Conservation (phyloP, 139 green algal genomes). For the Mesotaenium endlicherianum region DNA sequence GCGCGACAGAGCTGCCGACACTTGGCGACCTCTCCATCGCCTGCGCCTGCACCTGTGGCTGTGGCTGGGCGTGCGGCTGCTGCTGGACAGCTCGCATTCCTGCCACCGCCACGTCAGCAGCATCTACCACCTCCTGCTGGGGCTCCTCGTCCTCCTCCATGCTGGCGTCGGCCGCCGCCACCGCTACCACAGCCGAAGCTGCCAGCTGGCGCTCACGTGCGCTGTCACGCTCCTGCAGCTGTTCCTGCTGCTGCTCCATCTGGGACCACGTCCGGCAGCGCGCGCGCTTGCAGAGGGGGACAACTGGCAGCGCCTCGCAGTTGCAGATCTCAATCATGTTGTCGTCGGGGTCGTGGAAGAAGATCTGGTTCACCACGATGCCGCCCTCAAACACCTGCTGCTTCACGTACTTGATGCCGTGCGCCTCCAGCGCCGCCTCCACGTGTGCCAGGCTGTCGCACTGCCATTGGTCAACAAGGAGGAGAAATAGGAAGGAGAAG, state of each 20-base stretch:
- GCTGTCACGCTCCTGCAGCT: no score
- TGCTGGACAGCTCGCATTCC: no score
- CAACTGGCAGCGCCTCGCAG: slow-evolving; percentile 48
- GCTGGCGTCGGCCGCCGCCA: background rate
- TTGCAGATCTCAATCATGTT: slow-evolving; percentile 61
- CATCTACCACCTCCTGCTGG: background rate
- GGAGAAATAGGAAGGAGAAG: background rate
- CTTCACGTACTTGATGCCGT: slow-evolving; percentile 47
- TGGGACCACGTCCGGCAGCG: background rate
- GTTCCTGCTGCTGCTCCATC: no score
- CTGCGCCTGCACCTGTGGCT: no score
- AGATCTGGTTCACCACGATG: slow-evolving; percentile 54
- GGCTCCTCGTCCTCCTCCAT: background rate
- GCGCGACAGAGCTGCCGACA: no score
- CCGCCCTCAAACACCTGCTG: slow-evolving; percentile 30
- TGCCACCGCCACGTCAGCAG: no score
- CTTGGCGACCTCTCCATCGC: no score
- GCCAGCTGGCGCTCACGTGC: no score
- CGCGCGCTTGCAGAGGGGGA: slow-evolving; percentile 9
- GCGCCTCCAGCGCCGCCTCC: slow-evolving; percentile 35
- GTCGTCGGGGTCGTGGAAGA: slow-evolving; percentile 57
- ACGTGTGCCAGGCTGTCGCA: slow-evolving; percentile 55
- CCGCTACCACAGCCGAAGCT: no score
- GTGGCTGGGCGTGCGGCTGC: no score
- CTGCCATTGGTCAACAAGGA: slow-evolving; percentile 18